Base-by-base conservation (phyloP, 1,284 basidiomycete genomes). In the Xerocomus minutiporus region DNA sequence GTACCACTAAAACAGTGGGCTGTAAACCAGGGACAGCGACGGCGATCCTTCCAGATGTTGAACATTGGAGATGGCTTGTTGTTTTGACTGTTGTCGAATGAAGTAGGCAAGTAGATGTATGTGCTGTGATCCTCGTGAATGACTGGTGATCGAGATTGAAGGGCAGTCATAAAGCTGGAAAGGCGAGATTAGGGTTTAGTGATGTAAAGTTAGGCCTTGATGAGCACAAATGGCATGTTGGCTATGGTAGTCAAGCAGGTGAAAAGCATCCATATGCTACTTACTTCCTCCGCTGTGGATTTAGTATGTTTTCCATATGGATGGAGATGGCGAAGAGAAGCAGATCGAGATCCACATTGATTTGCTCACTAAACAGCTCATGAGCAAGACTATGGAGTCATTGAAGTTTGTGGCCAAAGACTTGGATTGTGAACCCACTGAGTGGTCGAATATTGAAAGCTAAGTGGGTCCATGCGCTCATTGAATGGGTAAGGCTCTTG, bases 401-500 rank as follows among this genome's bases (percentile, higher is more conserved):
- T 13, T 52, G 26, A 35, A 46, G 17, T 46, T 53, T 4, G 35
- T 53, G 2, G 17, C 40, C 9, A 20, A 40, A 8, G 38, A 54
- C 13, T 38, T 54, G 11, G 5, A 28, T 20, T 53, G 28, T 17
- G 17, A 26, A 26, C 34, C 34, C 34, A 9, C 17, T 26, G 1
- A 17, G 29, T 25, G 50, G 50, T 25, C 15, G 2, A 17, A 44
- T 53, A 44, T 34, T 20, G 15, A 54, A 54, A 32, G 28, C 13
- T 12, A 17, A 35, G 9, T 53, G 40, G 46, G 35, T 54, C 9
- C 32, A 39, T 36, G 13, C 3, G 5, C 45, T 54, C 26, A 12
- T 54, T 7, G 7, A 47, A 54, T 54, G 40, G 45, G 31, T 54
- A 43, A 39, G 44, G 11, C 8, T 29, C n/a, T 23, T 40, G 5